phyloP scores from a whole-genome alignment of 176 grass and related monocot genomes.

The Carex scoparia region DNA sequence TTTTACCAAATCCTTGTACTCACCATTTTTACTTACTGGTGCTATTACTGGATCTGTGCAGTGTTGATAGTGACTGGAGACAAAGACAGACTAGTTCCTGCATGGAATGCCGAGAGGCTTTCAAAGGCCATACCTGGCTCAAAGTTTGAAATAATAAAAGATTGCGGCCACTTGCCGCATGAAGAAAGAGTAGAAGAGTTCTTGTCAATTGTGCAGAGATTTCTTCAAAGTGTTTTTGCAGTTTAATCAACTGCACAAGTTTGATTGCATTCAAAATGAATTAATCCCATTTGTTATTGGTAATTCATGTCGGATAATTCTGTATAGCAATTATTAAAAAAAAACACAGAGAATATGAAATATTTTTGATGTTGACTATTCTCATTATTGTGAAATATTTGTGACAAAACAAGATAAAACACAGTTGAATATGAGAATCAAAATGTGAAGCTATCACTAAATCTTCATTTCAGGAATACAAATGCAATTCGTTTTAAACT shows the following conservation, averaged over 20 bases:
- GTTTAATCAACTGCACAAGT: background rate
- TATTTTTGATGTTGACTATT: too few relatives aligned
- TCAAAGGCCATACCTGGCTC: constrained; percentile 52
- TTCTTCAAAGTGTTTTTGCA: constrained; percentile 50
- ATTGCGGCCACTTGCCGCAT: constrained; percentile 85
- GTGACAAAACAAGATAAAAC: too few relatives aligned
- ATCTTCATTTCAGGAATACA: too few relatives aligned
- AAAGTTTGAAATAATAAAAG: constrained; percentile 60
- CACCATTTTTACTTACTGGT: background rate
- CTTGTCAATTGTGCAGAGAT: constrained; percentile 44
- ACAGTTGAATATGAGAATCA: too few relatives aligned
- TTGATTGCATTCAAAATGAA: background rate
- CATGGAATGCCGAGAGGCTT: constrained; percentile 72
- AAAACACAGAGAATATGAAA: background rate
- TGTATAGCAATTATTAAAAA: background rate
- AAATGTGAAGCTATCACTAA: too few relatives aligned
- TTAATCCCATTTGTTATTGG: background rate
- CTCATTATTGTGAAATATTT: too few relatives aligned
- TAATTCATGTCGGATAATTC: background rate
- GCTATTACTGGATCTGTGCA: constrained; percentile 26
- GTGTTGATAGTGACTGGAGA: constrained; percentile 83
- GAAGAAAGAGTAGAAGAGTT: constrained; percentile 80
- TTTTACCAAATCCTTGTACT: background rate
- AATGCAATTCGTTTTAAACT: too few relatives aligned
- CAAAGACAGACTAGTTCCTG: constrained; percentile 66